Base-by-base conservation (phyloP, 805 yeast genomes). In the Myxozyma melibiosi region DNA sequence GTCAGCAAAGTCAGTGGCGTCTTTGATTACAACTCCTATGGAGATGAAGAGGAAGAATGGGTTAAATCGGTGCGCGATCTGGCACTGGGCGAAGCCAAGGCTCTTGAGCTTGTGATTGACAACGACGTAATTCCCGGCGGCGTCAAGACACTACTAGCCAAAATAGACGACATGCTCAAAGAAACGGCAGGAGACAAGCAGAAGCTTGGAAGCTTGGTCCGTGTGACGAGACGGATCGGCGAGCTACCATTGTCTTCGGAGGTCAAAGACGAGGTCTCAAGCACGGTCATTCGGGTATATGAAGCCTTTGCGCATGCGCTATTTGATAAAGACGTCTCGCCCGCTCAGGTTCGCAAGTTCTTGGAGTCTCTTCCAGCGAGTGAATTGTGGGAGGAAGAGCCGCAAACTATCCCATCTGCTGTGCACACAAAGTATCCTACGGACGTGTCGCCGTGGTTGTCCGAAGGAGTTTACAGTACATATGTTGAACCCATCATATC, bases 361-460 rank as follows among this genome's bases (percentile, higher is more conserved):
- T 53, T 58, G 33, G 31, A 33, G 11, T 37, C 20, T 20, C 13
- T 20, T 14, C 37, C 42, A 14, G 53, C 47, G 7, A 45, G 38
- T 2, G 50, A 31, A 11, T 8, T 53, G 25, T 58, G 62, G 62
- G 62, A 58, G 30, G 53, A 44, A 40, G 62, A 53, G 11, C 14
- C 52, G 1, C 33, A 37, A 35, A 49, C 45, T 3, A 38, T 28
- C 3, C 3, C 42, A n/a, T 3, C 31, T 8, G 14, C 40, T 6
- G 37, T 5, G 3, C 27, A 34, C 8, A 25, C 30, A 3, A 53
- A 31, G 18, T 58, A 48, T 44, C 63, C 63, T 8, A 35, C 30
- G 8, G 59, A 58, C 35, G 51, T 48, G 18, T 58, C 63, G 24
- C 51, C 57, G 9, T 55, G 57, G 53, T 14, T 58, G 3, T 30